A percentile compares a stretch with the other conserved stretches of the same genome.
Conservation (phyloP, 2,329 filamentous ascomycete species). For the Aspergillus niger region DNA sequence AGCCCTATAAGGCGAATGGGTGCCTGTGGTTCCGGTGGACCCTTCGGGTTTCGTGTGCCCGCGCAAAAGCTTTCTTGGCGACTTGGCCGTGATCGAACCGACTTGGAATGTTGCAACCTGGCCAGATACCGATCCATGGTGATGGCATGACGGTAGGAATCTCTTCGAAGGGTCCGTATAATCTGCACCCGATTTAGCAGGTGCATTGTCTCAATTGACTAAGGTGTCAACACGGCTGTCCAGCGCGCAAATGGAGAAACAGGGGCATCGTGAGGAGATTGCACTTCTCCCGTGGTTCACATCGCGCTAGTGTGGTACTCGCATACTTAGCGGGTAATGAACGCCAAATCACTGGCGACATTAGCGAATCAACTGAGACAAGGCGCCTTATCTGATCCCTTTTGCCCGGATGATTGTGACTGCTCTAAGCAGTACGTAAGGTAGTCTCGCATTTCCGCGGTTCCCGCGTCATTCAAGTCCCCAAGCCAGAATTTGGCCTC, state of each 20-base stretch:
- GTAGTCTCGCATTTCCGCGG: neutral
- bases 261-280: neutral
- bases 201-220: neutral
- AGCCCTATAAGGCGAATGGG: constrained; percentile 1
- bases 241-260: neutral
- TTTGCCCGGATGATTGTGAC: neutral
- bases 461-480: neutral
- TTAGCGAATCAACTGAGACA: neutral
- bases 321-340: neutral
- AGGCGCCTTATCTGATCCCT: neutral
- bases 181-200: neutral
- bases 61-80: neutral
- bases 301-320: neutral
- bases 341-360: neutral
- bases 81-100: neutral
- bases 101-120: neutral
- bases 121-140: neutral
- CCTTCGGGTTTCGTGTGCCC: neutral
- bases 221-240: neutral
- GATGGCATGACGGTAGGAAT: too few species aligned
- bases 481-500: neutral
- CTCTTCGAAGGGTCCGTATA: too few species aligned
- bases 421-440: neutral
- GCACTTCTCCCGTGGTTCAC: constrained; percentile 3
- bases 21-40: neutral